Evolutionary conservation across 345 rosid genomes (phyloP), one percentile per base, ranked within the genome.

Genomic region (Triadica sebifera): DNA sequence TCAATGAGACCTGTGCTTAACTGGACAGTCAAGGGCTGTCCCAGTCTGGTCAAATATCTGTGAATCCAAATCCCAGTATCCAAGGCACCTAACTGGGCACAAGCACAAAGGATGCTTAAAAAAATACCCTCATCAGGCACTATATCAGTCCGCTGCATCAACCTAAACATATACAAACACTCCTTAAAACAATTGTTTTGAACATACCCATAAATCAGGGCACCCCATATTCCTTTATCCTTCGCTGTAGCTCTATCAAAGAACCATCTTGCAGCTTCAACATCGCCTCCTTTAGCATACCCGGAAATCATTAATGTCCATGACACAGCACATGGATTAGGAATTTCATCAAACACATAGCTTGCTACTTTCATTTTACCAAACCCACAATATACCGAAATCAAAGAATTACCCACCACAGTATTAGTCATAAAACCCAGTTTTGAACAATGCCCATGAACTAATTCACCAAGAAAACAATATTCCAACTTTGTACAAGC

Each of bases 261-360:
- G 38, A 53, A 41, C 66, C 69, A 51, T 58, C 82, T 82, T 22
- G 87, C 90, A 16, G 62, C 46, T 22, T 71, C 86, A 58, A 82
- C 76, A 65, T 85, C 86, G 22, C 87, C 86, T 43, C 65, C 75
- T 78, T 82, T 86, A 34, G 81, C 85, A 81, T 70, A 79, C 70
- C 88, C 87, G 60, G 82, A 80, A 73, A 87, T 84, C 85, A 85
- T 77, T 17, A 81, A 69, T 0, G 87, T 87, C 90, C 88, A 85
- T 13, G 90, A 84, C 60, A 82, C 84, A 71, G 59, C 69, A 59
- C 81, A 80, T 11, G 67, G 76, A 47, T 39, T 12, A 20, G 81
- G 75, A 68, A 82, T 75, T 75, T 87, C 86, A 55, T 81, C 82
- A 67, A 87, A 85, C 46, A 80, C 70, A 39, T 66, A 67, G 19